Percentiles rank a stretch among this genome's conserved stretches.
Evolutionary conservation across 768 basidiomycete species (phyloP).

Genomic region (Leccinum rimulosum): DNA sequence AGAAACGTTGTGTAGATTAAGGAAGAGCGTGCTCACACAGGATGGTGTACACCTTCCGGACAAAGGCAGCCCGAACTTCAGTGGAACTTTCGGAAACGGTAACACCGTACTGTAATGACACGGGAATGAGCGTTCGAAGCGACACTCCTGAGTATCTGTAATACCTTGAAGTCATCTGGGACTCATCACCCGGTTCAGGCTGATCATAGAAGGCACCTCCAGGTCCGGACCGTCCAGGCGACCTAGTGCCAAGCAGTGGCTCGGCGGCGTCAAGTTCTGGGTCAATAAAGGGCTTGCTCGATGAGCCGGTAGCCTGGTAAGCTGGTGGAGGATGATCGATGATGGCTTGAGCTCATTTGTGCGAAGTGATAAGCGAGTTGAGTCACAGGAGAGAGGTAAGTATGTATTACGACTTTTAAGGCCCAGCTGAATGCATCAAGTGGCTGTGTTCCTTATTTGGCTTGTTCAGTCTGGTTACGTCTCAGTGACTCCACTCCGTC

Average conservation of each 20-base stretch:
- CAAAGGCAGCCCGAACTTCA: slow-evolving; percentile 81
- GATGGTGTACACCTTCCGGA: slow-evolving; percentile 89
- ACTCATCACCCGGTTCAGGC: slow-evolving; percentile 63
- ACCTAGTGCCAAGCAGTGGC: slow-evolving; percentile 58
- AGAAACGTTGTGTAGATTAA: background rate
- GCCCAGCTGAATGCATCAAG: slow-evolving; percentile 21
- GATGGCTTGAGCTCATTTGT: slow-evolving; percentile 50
- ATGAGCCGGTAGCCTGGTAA: slow-evolving; percentile 45
- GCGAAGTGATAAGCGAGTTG: slow-evolving; percentile 21
- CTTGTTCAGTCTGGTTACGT: background rate
- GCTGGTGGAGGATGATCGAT: slow-evolving; percentile 44
- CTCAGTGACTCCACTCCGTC: background rate
- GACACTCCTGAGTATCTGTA: slow-evolving; percentile 28
- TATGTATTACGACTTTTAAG: slow-evolving; percentile 9
- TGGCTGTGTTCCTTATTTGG: slow-evolving; percentile 24
- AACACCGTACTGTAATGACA: slow-evolving; percentile 63
- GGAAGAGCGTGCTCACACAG: slow-evolving; percentile 58
- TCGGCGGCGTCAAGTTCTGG: slow-evolving; percentile 41
- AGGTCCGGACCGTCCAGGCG: slow-evolving; percentile 14
- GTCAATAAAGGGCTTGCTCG: slow-evolving; percentile 34
- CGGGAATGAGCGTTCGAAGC: slow-evolving; percentile 3
- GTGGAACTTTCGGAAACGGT: slow-evolving; percentile 73
- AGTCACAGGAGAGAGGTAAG: background rate
- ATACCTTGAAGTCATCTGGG: slow-evolving; percentile 93
- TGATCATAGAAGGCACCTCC: slow-evolving; percentile 68